phyloP scores from a whole-genome alignment of 176 grass and related monocot genomes.

The Paspalum notatum region DNA sequence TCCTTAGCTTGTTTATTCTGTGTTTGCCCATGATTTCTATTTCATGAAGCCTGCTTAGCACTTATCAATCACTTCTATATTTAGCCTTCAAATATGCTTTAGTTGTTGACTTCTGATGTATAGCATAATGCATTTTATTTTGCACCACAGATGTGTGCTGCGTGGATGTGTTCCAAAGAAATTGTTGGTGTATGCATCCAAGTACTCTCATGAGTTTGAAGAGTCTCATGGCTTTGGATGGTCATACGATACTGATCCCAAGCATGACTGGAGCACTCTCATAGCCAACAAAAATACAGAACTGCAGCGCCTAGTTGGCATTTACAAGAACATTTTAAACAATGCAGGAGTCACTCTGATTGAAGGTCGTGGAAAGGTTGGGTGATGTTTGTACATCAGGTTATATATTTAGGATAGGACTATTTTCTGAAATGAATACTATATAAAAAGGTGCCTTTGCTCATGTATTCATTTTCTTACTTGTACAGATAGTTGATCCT shows the following conservation, averaged over 20 bases:
- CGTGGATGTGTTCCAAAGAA: slow-evolving; percentile 87
- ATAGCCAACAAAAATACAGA: slow-evolving; percentile 88
- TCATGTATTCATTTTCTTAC: slow-evolving; percentile 37
- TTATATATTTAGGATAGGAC: slow-evolving; percentile 40
- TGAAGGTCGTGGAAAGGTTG: slow-evolving; percentile 87
- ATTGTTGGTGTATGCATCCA: slow-evolving; percentile 71
- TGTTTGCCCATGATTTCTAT: slow-evolving; percentile 13
- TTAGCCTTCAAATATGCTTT: slow-evolving; percentile 3
- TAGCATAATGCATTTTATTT: slow-evolving; percentile 14
- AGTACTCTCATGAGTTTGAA: slow-evolving; percentile 80
- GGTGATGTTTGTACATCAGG: slow-evolving; percentile 27
- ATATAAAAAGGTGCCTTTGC: neutral
- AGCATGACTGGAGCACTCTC: slow-evolving; percentile 78
- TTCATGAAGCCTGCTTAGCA: neutral
- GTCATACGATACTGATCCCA: slow-evolving; percentile 71
- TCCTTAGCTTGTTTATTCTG: neutral
- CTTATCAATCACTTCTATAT: neutral
- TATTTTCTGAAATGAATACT: slow-evolving; percentile 15
- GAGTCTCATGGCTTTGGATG: slow-evolving; percentile 78
- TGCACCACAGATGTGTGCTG: slow-evolving; percentile 61
- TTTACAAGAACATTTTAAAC: slow-evolving; percentile 73
- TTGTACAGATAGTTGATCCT: slow-evolving; percentile 67
- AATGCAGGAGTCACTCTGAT: slow-evolving; percentile 74
- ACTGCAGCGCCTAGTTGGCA: slow-evolving; percentile 65
- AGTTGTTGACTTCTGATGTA: slow-evolving; percentile 1